Evolutionary conservation across 2,329 filamentous ascomycete genomes (phyloP).

Genomic region (Hirsutella minnesotensis): DNA sequence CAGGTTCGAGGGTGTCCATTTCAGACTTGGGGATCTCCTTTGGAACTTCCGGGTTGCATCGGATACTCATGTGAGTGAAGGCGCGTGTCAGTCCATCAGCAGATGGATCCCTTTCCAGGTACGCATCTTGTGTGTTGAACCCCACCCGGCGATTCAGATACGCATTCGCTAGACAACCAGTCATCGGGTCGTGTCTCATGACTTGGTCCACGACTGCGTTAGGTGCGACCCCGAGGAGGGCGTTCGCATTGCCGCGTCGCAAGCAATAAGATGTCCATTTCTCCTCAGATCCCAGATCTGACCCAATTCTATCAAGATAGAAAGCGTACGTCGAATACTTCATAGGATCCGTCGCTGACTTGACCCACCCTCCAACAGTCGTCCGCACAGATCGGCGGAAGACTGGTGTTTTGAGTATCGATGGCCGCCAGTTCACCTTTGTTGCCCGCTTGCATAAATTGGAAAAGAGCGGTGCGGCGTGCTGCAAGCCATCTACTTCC

Average conservation of each 20-base stretch:
- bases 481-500: constrained; percentile 2
- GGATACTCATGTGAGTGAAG: neutral
- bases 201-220: neutral
- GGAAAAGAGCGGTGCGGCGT: constrained; percentile 3
- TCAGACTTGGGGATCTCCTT: too few species aligned
- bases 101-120: neutral
- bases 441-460: constrained; percentile 3
- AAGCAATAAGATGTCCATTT: neutral
- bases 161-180: neutral
- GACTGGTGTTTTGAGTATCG: neutral
- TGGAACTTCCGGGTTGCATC: too few species aligned
- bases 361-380: neutral
- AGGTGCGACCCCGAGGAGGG: neutral
- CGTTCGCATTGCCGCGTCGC: neutral
- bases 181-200: neutral
- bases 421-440: constrained; percentile 4
- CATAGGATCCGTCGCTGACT: neutral
- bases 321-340: too few species aligned
- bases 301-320: too few species aligned
- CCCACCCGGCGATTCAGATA: neutral
- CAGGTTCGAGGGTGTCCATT: too few species aligned
- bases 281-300: too few species aligned
- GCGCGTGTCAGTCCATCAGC: neutral
- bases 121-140: neutral
- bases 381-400: neutral